Base-by-base conservation (phyloP, 2,329 filamentous ascomycete species). In the Ceratocystis harringtonii region DNA sequence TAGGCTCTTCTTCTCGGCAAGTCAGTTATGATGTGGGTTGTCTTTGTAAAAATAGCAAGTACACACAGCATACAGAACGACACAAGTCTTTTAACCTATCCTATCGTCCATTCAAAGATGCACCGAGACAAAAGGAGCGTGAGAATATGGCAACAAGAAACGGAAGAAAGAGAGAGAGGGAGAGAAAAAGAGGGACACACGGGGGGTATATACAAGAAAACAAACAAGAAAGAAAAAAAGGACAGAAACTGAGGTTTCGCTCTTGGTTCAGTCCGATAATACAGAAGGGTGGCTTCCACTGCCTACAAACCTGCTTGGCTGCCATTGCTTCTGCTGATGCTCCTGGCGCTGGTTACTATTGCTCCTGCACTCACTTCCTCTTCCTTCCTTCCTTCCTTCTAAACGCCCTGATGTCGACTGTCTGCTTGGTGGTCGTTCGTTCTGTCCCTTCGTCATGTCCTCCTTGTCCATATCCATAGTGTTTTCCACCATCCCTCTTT, bases 331-430 rank as follows among this genome's bases (percentile, higher is more conserved):
- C 19, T n/a, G 48, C 22, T 15, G 15, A 30, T 62, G 8, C 41
- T 48, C 28, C 45, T 28, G 6, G 55, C 28, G 30, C 52, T 30
- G 52, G 55, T 28, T 44, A 28, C 36, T 62, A 25, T 7, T 15
- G 15, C 36, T 62, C 6, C 32, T 44, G 36, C 19, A 19, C 41
- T 28, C 36, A 17, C 22, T 45, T 44, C n/a, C 22, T 62, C 17
- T n/a, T 45, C 41, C 32, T 41, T 44, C n/a, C 41, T 61, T 61
- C 36, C 58, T 61, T 61, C 58, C 58, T 61, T 22, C 58, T n/a
- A 30, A 25, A 41, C 10, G 55, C 55, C 22, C 10, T 58, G 7
- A 7, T 58, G n/a, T 57, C 12, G 28, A 32, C 12, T 17, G 6
- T 36, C 25, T 5, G 28, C 52, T 36, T 28, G 22, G 48, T 52